A percentile compares a stretch with the other conserved stretches of the same genome.
phyloP scores from a whole-genome alignment of 805 yeast genomes.

The Myxozyma udenii region DNA sequence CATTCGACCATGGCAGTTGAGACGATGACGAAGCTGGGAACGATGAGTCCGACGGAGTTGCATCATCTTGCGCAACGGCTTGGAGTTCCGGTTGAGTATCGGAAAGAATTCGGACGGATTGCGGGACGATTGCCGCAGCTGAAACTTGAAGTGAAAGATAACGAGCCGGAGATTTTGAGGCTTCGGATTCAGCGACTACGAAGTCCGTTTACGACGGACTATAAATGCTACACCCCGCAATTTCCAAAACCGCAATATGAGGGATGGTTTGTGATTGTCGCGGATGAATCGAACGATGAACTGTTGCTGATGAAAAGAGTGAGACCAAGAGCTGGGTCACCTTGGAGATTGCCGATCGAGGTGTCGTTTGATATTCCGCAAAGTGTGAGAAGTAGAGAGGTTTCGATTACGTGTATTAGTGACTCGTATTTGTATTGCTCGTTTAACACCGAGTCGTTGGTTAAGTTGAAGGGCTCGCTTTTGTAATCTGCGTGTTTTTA shows the following conservation, averaged over 20 bases:
- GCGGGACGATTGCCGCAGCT: conserved; percentile 64
- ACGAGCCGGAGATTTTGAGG: conserved; percentile 38
- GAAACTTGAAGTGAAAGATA: conserved; percentile 29
- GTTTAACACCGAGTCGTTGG: not conserved
- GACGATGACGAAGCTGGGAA: conserved; percentile 5
- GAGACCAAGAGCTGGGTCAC: conserved; percentile 48
- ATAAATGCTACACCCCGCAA: conserved; percentile 68
- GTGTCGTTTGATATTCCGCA: conserved; percentile 23
- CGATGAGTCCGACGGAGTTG: conserved; percentile 14
- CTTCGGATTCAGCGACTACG: conserved; percentile 57
- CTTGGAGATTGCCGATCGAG: conserved; percentile 15
- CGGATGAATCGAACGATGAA: conserved; percentile 51
- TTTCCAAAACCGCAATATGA: conserved; percentile 91
- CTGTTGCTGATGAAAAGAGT: conserved; percentile 70
- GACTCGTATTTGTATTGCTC: conserved; percentile 14
- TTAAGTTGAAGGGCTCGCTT: not conserved
- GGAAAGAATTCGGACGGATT: conserved; percentile 30
- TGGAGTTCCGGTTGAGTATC: conserved; percentile 7
- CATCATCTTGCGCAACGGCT: conserved; percentile 13
- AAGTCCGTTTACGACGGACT: conserved; percentile 46
- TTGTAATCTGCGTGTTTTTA: not conserved
- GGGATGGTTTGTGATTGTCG: conserved; percentile 78
- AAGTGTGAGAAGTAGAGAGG: conserved; percentile 6
- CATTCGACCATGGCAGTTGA: conserved; percentile 2
- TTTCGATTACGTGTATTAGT: conserved; percentile 13